Evolutionary conservation across 352 stramenopile species (phyloP), one percentile per base, ranked within the genome.

Genomic region (Elongisporangium prolatum): DNA sequence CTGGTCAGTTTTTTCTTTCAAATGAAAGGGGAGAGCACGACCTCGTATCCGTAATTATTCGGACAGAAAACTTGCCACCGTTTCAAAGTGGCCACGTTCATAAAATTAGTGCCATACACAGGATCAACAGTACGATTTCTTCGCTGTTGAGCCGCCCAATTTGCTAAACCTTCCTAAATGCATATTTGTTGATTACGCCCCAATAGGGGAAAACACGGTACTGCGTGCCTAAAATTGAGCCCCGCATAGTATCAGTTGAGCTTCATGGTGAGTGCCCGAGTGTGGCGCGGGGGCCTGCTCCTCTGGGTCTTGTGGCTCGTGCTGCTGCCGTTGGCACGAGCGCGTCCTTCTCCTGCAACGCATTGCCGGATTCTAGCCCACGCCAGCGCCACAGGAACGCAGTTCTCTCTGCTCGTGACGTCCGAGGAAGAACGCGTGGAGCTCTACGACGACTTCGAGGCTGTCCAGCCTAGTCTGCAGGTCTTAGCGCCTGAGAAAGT

Each of bases 341-440:
- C 11, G 18, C 60, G 50, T 28, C 54, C 57, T 20, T 51, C 57
- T 11, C 24, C 62, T 1, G 69, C 70, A 5, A 59, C 68, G 11
- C 67, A 72, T 47, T 90, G 80, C 58, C 74, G 80, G 21, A 67
- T 90, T 51, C 86, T 90, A 40, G 58, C 87, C 0, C 74, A 82
- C 24, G 68, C 74, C 5, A 64, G 61, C 0, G 21, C 57, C 13
- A 86, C 68, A 57, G 75, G 77, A 16, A 77, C 86, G 49, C 49
- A 84, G 56, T 67, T 86, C 37, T 44, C 34, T 44, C 54, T 89
- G 52, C 71, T 81, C 54, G 84, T 76, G 57, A 67, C 69, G 11
- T 79, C 66, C 40, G 74, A 83, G 21, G 73, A 68, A 44, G 76
- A 86, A 48, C 65, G 54, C 20, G 68, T 86, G n/a, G 67, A 73